Evolutionary conservation across 2,329 filamentous ascomycete species (phyloP).

Genomic region (Colletotrichum shisoi): DNA sequence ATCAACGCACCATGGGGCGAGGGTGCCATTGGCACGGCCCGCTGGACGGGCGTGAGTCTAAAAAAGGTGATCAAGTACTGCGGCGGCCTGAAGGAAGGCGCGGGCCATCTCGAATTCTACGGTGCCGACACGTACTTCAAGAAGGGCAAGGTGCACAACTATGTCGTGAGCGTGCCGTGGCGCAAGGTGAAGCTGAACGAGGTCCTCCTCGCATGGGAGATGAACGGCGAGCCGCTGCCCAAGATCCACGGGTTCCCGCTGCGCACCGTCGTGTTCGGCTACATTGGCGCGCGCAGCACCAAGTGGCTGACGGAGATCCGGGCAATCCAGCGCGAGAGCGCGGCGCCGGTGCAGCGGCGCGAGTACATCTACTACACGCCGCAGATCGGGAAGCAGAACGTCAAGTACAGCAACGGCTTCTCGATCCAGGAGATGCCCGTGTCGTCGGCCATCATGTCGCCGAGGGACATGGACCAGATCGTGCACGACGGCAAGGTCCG

Average conservation of each 20-base stretch:
- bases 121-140: conserved; percentile 79
- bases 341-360: conserved; percentile 68
- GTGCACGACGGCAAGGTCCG: conserved; percentile 66
- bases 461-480: conserved; percentile 64
- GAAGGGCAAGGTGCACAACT: conserved; percentile 69
- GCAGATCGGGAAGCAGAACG: conserved; percentile 73
- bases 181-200: conserved; percentile 72
- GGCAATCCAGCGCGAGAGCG: conserved; percentile 63
- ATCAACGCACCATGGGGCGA: conserved; percentile 67
- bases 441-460: conserved; percentile 70
- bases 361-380: conserved; percentile 75
- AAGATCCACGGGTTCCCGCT: conserved; percentile 72
- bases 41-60: conserved; percentile 69
- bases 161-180: conserved; percentile 71
- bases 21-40: conserved; percentile 72
- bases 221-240: conserved; percentile 72
- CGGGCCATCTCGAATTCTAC: conserved; percentile 71
- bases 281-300: conserved; percentile 71
- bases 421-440: conserved; percentile 78
- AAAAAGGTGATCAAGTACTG: conserved; percentile 76
- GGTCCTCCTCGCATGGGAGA: conserved; percentile 73
- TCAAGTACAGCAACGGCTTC: conserved; percentile 66
- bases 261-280: conserved; percentile 68
- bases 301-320: conserved; percentile 71
- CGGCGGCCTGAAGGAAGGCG: conserved; percentile 64